Evolutionary conservation across 352 stramenopile species (phyloP), one percentile per base, ranked within the genome.

Genomic region (Aphanomyces stellatus): DNA sequence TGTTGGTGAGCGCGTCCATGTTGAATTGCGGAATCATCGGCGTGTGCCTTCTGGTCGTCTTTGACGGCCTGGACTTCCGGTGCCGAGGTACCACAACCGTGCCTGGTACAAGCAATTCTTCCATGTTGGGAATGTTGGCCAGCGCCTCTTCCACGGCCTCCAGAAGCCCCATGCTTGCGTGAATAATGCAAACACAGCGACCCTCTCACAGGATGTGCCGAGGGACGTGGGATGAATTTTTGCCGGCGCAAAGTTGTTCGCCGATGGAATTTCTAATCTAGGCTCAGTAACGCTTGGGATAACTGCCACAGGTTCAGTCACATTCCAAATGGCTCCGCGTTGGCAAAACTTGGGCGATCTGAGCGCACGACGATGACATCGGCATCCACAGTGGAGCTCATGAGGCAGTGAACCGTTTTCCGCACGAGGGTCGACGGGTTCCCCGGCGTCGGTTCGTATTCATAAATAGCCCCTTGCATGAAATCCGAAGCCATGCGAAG

Each of bases 401-500:
- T 51, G 34, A 64, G 37, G 35, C 17, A 51, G 28, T 64, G 55
- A 1, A 30, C 25, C 25, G 55, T 64, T 15, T 64, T 64, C n/a
- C 55, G 55, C 33, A 64, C 11, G 4, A 64, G 40, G 24, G 30
- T 35, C 11, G 10, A 30, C 5, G 22, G 55, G 6, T 64, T 43
- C 3, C 51, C 11, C n/a, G n/a, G 5, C 4, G 30, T 49, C 10
- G 55, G 55, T 17, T 43, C 37, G 28, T 64, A 64, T 33, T 64
- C 55, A 28, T 64, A 64, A n/a, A 64, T 64, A 10, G 55, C 55
- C 4, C 37, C 55, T 64, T 64, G 55, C 53, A 24, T 25, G 19
- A 51, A 64, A 6, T 51, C 22, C 28, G 55, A 8, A 24, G 55
- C 37, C 15, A 51, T 13, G 3, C 13, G 17, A 15, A 51, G 25